Evolutionary conservation across 1,284 basidiomycete species (phyloP).

Genomic region (Ceratobasidium theobromae): DNA sequence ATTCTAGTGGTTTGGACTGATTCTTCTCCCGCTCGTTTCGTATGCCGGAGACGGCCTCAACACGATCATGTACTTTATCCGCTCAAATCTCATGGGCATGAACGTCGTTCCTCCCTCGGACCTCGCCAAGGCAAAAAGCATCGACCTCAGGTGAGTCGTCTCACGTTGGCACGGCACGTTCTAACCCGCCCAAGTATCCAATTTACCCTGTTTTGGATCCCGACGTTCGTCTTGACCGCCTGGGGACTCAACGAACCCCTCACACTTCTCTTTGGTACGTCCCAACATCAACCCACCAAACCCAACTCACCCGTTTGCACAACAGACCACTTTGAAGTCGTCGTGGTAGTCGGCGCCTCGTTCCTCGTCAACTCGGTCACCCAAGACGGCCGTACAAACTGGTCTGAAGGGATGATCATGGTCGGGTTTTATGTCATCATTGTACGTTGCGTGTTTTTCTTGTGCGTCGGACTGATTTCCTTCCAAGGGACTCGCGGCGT

Average conservation of each 20-base stretch:
- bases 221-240: conserved; percentile 13
- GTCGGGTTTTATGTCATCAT: conserved; percentile 28
- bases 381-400: conserved; percentile 30
- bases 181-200: conserved; percentile 23
- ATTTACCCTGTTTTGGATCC: conserved; percentile 34
- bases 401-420: conserved; percentile 32
- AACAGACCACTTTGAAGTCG: conserved; percentile 21
- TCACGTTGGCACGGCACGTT: not conserved
- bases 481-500: conserved; percentile 28
- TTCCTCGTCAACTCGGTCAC: conserved; percentile 33
- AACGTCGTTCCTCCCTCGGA: conserved; percentile 48
- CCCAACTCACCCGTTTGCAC: too few species aligned
- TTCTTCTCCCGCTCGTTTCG: conserved; percentile 66
- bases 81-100: conserved; percentile 36
- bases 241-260: conserved; percentile 32
- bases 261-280: conserved; percentile 32
- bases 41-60: conserved; percentile 67
- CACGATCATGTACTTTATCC: conserved; percentile 55
- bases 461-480: conserved; percentile 44
- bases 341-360: conserved; percentile 16
- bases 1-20: conserved; percentile 63
- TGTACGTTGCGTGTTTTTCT: not conserved
- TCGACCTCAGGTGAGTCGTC: conserved; percentile 49
- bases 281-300: not conserved
- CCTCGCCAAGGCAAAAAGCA: conserved; percentile 59